Conservation (phyloP, 768 basidiomycete genomes). For the Pisolithus albus region DNA sequence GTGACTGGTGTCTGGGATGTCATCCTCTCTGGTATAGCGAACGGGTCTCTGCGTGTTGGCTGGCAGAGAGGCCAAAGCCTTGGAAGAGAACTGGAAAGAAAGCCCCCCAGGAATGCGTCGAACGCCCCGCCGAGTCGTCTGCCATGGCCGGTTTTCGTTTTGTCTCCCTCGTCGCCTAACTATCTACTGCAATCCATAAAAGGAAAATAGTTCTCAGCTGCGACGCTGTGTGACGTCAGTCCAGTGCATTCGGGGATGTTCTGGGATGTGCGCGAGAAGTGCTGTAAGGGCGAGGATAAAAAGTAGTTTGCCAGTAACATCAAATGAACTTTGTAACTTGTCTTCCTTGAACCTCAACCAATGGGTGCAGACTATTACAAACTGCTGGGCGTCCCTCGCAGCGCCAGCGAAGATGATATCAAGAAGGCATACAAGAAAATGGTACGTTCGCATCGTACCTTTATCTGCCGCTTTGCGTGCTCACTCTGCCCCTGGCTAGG, state of each 20-base stretch:
- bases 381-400: slow-evolving; percentile 63
- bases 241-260: slow-evolving; percentile 30
- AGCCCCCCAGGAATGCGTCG: slow-evolving; percentile 57
- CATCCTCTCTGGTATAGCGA: slow-evolving; percentile 63
- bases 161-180: not conserved
- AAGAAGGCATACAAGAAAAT: slow-evolving; percentile 96
- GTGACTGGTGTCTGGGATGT: slow-evolving; percentile 55
- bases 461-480: slow-evolving; percentile 1
- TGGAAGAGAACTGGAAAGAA: slow-evolving; percentile 66
- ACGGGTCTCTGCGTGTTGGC: slow-evolving; percentile 29
- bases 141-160: slow-evolving; percentile 9
- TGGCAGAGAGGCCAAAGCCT: slow-evolving; percentile 49
- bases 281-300: not conserved
- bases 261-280: slow-evolving; percentile 12
- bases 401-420: slow-evolving; percentile 77
- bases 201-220: slow-evolving; percentile 3
- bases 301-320: not conserved
- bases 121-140: slow-evolving; percentile 24
- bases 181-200: not conserved
- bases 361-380: slow-evolving; percentile 93
- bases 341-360: slow-evolving; percentile 4
- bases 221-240: slow-evolving; percentile 23
- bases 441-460: slow-evolving; percentile 34
- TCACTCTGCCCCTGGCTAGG: slow-evolving; percentile 35
- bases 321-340: not conserved